Conservation (phyloP, 2,329 filamentous ascomycete genomes). For the Pseudogymnoascus sp. region DNA sequence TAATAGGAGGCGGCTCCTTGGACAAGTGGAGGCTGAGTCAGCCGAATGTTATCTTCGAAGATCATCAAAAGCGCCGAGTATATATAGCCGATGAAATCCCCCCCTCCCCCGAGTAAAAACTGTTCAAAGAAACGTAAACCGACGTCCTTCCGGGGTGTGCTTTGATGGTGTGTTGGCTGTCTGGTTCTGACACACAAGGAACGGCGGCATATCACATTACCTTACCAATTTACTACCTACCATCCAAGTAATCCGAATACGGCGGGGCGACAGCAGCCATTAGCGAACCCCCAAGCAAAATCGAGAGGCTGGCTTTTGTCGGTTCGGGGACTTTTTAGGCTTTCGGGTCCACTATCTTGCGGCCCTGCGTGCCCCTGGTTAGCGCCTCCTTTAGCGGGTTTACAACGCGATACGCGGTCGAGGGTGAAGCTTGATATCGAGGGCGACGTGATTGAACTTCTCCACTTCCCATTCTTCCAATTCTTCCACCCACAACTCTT, state of each 20-base stretch:
- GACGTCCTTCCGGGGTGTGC: background rate
- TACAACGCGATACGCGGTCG: slow-evolving; percentile 10
- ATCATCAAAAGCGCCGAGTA: background rate
- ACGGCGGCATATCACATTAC: slow-evolving; percentile 4
- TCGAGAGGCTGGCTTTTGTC: background rate
- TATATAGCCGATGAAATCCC: background rate
- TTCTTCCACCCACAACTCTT: slow-evolving; percentile 4
- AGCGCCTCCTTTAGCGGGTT: slow-evolving; percentile 1
- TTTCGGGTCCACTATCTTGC: slow-evolving; percentile 9
- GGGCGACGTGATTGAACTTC: slow-evolving; percentile 1
- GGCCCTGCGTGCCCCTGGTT: slow-evolving; percentile 5
- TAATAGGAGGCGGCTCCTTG: background rate
- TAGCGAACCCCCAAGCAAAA: background rate
- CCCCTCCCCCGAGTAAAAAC: background rate
- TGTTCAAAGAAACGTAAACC: background rate
- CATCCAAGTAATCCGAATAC: background rate
- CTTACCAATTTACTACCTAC: background rate
- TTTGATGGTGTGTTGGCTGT: background rate
- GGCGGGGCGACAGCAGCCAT: background rate
- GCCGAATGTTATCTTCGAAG: background rate
- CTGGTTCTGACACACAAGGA: background rate
- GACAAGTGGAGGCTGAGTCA: background rate
- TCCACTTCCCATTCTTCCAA: background rate
- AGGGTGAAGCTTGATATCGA: slow-evolving; percentile 7
- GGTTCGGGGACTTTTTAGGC: slow-evolving; percentile 2